phyloP scores from a whole-genome alignment of 352 stramenopile species.

The Globisporangium paddicum region DNA sequence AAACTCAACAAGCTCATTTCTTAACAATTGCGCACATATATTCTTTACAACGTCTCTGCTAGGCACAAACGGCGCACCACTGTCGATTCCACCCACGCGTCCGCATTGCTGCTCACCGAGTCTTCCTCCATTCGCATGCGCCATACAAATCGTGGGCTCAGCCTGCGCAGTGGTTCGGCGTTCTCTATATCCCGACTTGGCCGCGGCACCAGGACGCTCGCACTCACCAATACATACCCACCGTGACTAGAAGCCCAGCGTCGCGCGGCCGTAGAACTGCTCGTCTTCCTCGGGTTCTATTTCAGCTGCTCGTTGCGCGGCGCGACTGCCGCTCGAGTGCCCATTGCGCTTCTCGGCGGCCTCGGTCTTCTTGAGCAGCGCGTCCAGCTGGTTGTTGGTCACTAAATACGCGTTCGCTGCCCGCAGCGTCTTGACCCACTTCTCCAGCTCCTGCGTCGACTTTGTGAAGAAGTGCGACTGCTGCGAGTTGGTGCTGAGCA shows the following conservation, averaged over 20 bases:
- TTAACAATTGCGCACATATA: neutral
- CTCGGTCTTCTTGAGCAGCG: slow-evolving; percentile 24
- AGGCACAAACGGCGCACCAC: neutral
- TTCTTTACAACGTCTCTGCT: slow-evolving; percentile 1
- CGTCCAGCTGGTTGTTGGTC: slow-evolving; percentile 33
- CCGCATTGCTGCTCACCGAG: neutral
- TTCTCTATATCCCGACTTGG: slow-evolving; percentile 8
- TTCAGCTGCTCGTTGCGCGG: slow-evolving; percentile 23
- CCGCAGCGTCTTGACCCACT: slow-evolving; percentile 77
- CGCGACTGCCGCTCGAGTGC: neutral
- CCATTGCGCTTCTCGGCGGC: slow-evolving; percentile 17
- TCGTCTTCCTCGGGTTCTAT: slow-evolving; percentile 56
- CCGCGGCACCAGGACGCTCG: neutral
- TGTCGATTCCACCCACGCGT: neutral
- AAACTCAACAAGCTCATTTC: neutral
- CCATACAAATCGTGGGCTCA: neutral
- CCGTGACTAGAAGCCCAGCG: slow-evolving; percentile 59
- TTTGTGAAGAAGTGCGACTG: slow-evolving; percentile 87
- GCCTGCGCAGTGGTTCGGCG: neutral
- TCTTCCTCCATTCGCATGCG: neutral
- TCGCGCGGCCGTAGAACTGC: slow-evolving; percentile 81
- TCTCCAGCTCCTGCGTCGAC: slow-evolving; percentile 59
- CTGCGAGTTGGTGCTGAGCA: slow-evolving; percentile 76
- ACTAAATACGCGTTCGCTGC: slow-evolving; percentile 62
- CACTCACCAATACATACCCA: neutral